Conservation (phyloP, 345 rosid species). For the Xanthoceras sorbifolium region DNA sequence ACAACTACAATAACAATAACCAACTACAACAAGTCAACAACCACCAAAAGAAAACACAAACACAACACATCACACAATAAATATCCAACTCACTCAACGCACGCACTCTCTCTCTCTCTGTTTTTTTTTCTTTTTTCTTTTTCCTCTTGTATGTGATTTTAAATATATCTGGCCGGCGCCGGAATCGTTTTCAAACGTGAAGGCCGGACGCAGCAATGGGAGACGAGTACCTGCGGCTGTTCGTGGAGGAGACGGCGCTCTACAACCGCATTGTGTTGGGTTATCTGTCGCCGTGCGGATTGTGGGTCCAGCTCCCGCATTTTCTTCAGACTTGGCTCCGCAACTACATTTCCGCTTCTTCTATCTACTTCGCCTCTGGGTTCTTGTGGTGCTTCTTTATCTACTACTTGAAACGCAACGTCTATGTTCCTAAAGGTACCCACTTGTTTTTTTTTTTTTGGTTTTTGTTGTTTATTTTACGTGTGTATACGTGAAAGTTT, state of each 20-base stretch:
- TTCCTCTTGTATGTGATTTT: not conserved
- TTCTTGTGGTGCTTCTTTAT: slow-evolving; percentile 90
- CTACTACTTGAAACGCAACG: slow-evolving; percentile 76
- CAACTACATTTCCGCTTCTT: slow-evolving; percentile 72
- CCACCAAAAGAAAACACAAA: not conserved
- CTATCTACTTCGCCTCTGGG: slow-evolving; percentile 79
- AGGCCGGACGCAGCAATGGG: slow-evolving; percentile 23
- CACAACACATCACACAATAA: not conserved
- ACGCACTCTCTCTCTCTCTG: not conserved
- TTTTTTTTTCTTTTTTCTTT: not conserved
- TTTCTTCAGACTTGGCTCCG: slow-evolving; percentile 87
- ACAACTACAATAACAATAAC: not conserved
- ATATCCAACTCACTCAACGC: not conserved
- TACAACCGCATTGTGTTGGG: slow-evolving; percentile 75
- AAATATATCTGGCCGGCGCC: slow-evolving; percentile 2
- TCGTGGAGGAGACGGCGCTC: slow-evolving; percentile 54
- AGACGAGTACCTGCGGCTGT: slow-evolving; percentile 44
- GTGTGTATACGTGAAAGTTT: too few relatives aligned
- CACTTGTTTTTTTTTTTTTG: not conserved
- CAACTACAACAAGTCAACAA: too few relatives aligned
- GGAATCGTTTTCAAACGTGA: too few relatives aligned
- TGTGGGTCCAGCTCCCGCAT: slow-evolving; percentile 72
- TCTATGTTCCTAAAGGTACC: slow-evolving; percentile 76
- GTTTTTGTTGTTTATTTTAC: too few relatives aligned
- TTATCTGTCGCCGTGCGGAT: slow-evolving; percentile 51